phyloP scores from a whole-genome alignment of 768 basidiomycete genomes.

The Phaffia tasmanica region DNA sequence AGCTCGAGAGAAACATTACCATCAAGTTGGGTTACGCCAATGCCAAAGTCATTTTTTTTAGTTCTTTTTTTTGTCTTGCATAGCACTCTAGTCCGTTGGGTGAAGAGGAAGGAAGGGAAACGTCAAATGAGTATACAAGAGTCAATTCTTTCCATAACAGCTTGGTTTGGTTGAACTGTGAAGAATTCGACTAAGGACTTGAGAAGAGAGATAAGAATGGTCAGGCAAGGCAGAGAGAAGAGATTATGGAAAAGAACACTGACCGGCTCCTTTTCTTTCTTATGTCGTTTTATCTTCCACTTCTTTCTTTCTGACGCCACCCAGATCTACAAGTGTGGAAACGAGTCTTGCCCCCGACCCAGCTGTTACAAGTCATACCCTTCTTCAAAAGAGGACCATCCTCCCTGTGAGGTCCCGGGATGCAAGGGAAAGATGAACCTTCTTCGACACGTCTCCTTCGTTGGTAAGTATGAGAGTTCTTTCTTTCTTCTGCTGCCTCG shows the following conservation, averaged over 20 bases:
- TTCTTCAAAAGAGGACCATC: slow-evolving; percentile 85
- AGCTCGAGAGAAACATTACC: slow-evolving; percentile 95
- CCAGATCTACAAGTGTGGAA: slow-evolving; percentile 97
- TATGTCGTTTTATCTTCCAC: neutral
- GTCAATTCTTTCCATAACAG: neutral
- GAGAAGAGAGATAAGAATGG: neutral
- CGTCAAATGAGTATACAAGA: neutral
- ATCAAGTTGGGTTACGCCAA: slow-evolving; percentile 99
- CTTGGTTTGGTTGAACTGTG: neutral
- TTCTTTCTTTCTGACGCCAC: neutral
- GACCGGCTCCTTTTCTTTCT: neutral
- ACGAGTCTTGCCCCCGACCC: slow-evolving; percentile 80
- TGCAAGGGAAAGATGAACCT: slow-evolving; percentile 75
- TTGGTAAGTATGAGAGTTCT: slow-evolving; percentile 37
- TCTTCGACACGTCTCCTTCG: slow-evolving; percentile 80
- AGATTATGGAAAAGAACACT: neutral
- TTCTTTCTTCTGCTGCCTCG: neutral
- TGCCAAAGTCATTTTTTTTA: slow-evolving; percentile 63
- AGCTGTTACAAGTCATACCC: slow-evolving; percentile 89
- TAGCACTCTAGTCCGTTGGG: too few species aligned
- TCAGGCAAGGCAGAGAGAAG: neutral
- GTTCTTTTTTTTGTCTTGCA: neutral
- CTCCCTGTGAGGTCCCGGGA: slow-evolving; percentile 83
- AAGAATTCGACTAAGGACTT: neutral
- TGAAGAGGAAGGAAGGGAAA: neutral